phyloP scores from a whole-genome alignment of 2,329 filamentous ascomycete genomes.

The Diaporthe helianthi region DNA sequence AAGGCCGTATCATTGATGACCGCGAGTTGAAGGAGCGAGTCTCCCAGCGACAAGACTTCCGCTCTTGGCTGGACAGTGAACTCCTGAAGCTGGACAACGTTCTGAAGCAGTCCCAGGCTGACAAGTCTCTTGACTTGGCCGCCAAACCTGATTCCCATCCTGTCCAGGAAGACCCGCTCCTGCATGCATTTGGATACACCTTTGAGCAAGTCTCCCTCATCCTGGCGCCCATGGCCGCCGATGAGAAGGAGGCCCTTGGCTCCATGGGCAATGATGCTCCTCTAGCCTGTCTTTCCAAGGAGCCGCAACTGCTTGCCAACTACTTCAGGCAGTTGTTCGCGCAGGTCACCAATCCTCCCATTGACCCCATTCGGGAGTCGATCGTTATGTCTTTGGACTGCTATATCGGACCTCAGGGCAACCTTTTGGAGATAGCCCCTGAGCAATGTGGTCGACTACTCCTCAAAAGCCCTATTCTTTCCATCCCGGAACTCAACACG shows the following conservation, averaged over 20 bases:
- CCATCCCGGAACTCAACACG: slow-evolving; percentile 89
- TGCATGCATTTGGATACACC: slow-evolving; percentile 91
- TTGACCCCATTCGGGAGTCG: slow-evolving; percentile 95
- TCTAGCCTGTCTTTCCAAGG: slow-evolving; percentile 87
- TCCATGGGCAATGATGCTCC: slow-evolving; percentile 99
- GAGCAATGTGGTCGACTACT: slow-evolving; percentile 87
- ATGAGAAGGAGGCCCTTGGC: slow-evolving; percentile 95
- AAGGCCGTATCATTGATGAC: slow-evolving; percentile 92
- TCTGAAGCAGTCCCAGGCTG: slow-evolving; percentile 66
- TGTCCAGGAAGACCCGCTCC: slow-evolving; percentile 82
- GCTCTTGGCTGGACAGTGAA: slow-evolving; percentile 85
- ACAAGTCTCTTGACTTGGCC: slow-evolving; percentile 66
- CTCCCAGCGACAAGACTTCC: slow-evolving; percentile 86
- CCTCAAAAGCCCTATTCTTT: slow-evolving; percentile 87
- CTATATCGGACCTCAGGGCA: slow-evolving; percentile 95
- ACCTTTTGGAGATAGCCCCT: slow-evolving; percentile 90
- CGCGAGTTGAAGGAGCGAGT: slow-evolving; percentile 89
- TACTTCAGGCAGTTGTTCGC: slow-evolving; percentile 98
- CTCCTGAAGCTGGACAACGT: slow-evolving; percentile 82
- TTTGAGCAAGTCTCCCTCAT: slow-evolving; percentile 93
- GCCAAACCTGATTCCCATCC: slow-evolving; percentile 71
- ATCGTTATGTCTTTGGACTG: slow-evolving; percentile 98
- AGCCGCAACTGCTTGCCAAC: slow-evolving; percentile 88
- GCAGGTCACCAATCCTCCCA: slow-evolving; percentile 96
- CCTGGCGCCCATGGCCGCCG: slow-evolving; percentile 92